Evolutionary conservation across 805 yeast genomes (phyloP), one percentile per base, ranked within the genome.

Genomic region (Metschnikowia dekortorum): DNA sequence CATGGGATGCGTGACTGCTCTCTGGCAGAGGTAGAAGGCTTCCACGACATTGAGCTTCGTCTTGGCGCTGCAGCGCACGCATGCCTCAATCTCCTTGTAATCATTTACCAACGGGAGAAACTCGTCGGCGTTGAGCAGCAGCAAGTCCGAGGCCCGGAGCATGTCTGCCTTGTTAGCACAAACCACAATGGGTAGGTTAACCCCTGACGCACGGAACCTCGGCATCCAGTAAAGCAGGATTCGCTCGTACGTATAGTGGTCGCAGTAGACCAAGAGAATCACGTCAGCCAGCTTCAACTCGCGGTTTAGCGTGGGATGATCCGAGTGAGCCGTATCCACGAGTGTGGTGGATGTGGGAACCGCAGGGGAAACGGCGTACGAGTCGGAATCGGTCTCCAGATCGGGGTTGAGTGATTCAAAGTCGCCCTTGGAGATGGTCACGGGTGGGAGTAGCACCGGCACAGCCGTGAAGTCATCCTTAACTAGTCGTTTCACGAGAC

Each of bases 151-250:
- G 13, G 70, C 60, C 0, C 73, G 66, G 1, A 62, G 46, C 52
- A 50, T 61, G 50, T 87, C 95, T 16, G 84, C 76, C 60, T 89
- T 90, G 66, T 90, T 94, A 48, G 91, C 90, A 67, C 96, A 86
- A 2, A 94, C 70, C 1, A 94, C 89, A n/a, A 94, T 84, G 0
- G 99, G 99, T 11, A 92, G 67, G 62, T 94, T 94, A 50, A 92
- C 89, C 3, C 99, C 99, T 78, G 89, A 75, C 0, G 96, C 88
- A 53, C 99, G 76, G 60, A 94, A 85, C 74, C 85, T 80, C 46
- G 95, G 94, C 79, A 94, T 84, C 99, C 99, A 94, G 65, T 90
- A 90, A 26, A 92, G 72, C 2, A 96, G 83, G 4, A 94, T 82
- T 43, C 98, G 76, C 64, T 94, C 98, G 63, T 90, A 94, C 0